These are phyloP conservation scores for Agaricus blazei DNA, from an alignment of 768 basidiomycete genomes.

Conservation along the genomic window DNA sequence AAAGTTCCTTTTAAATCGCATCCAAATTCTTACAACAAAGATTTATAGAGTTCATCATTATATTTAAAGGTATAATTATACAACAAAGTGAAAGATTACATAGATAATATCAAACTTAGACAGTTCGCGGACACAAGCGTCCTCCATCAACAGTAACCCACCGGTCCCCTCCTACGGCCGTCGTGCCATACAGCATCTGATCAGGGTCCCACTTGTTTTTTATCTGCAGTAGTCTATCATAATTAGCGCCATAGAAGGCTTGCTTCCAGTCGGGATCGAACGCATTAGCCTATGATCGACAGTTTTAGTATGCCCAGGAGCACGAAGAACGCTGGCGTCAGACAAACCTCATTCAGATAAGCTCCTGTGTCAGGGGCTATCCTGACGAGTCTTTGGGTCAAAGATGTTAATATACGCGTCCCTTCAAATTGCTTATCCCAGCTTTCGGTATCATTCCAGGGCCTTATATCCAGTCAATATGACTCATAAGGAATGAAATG, in stretches of 20 bases:
- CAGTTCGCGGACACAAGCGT: conserved; percentile 6
- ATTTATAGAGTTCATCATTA: background rate
- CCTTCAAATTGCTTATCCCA: conserved; percentile 10
- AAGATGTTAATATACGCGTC: conserved; percentile 8
- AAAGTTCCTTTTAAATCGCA: conserved; percentile 2
- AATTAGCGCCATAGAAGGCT: conserved; percentile 14
- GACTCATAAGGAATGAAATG: background rate
- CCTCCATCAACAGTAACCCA: conserved; percentile 9
- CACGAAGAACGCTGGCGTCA: background rate
- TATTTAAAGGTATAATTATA: no score
- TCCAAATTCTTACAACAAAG: background rate
- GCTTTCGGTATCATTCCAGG: conserved; percentile 13
- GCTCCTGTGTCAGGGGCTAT: conserved; percentile 14
- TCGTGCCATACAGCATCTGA: conserved; percentile 15
- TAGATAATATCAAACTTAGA: no score
- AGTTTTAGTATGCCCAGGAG: background rate
- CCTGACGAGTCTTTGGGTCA: conserved; percentile 8
- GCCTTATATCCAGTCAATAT: background rate
- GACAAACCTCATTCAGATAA: conserved; percentile 15
- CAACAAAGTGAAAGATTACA: no score
- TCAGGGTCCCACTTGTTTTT: conserved; percentile 14
- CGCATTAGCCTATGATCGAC: conserved; percentile 11
- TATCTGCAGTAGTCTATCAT: conserved; percentile 10
- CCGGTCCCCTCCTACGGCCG: conserved; percentile 14
- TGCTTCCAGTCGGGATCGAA: conserved; percentile 15